Base-by-base conservation (phyloP, 2,329 filamentous ascomycete genomes). In the Zymoseptoria tritici region DNA sequence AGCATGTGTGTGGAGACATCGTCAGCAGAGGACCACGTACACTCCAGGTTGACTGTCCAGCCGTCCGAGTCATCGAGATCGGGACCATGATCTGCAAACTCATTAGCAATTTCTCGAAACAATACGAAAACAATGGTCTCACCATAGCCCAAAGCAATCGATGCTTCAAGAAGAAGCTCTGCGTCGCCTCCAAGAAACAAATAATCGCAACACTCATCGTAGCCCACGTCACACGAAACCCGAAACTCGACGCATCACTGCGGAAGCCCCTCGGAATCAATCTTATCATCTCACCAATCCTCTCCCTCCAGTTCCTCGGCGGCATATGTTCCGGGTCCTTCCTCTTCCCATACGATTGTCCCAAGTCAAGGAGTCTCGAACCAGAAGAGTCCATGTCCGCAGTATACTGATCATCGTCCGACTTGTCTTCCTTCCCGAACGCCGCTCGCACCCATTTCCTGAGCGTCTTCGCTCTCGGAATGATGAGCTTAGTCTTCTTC, bases 71-170 rank as follows among this genome's bases (percentile, higher is more conserved):
- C 87, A 90, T 90, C 58, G 82, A 83, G 21, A 91, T 85, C 3
- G 87, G 83, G 1, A 74, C 73, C 76, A 91, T 90, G 64, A 92
- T 88, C 81, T 90, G 83, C 2, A 87, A 86, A 89, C 89, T 92
- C 1, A 16, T 46, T 11, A 46, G 36, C 36, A 46, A 13, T 46
- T 11, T 46, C 16, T 1, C 36, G 7, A n/a, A 5, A 4, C 5
- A 16, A n/a, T n/a, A 11, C 16, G 5, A n/a, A 3, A 16, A n/a
- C 13, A 46, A 46, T 16, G 36, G 16, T n/a, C 36, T 46, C 36
- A 46, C 36, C 50, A 52, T 52, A 2, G 50, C 50, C 50, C 50
- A 52, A 24, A 91, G 81, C 1, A 91, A 75, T 16, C 89, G 79
- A 67, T 92, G 85, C 59, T 83, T 74, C 11, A 84, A 77, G 69